Conservation (phyloP, 768 basidiomycete species). For the Panaeolus papilionaceus region DNA sequence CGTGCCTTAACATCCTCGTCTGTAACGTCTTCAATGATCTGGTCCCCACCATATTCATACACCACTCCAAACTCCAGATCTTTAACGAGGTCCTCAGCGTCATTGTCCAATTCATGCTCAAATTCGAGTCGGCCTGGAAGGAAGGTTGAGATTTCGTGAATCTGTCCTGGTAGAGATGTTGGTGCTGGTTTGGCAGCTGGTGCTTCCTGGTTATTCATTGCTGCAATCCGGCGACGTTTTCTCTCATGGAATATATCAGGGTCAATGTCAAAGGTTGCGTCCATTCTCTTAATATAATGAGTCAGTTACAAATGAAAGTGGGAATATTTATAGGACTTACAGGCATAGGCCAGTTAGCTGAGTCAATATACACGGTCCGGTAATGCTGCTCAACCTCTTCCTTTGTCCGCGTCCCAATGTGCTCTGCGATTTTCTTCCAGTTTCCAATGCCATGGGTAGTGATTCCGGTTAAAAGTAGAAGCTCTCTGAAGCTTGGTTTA, state of each 20-base stretch:
- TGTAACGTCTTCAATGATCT: constrained; percentile 78
- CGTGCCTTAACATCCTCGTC: constrained; percentile 75
- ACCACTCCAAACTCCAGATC: constrained; percentile 97
- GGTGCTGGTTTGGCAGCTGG: constrained; percentile 76
- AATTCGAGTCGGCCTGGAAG: constrained; percentile 98
- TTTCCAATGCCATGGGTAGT: constrained; percentile 90
- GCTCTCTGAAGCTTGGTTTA: constrained; percentile 61
- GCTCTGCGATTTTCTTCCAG: constrained; percentile 95
- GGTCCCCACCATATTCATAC: constrained; percentile 82
- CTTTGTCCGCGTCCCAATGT: constrained; percentile 91
- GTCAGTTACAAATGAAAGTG: constrained; percentile 10
- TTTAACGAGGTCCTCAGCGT: constrained; percentile 94
- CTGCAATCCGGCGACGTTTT: constrained; percentile 88
- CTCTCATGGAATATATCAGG: constrained; percentile 85
- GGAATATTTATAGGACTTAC: constrained; percentile 47
- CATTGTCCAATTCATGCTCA: constrained; percentile 96
- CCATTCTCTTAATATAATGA: constrained; percentile 48
- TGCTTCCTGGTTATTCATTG: constrained; percentile 65
- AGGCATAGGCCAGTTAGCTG: constrained; percentile 80
- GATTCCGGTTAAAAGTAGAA: constrained; percentile 88
- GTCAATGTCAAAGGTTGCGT: constrained; percentile 72
- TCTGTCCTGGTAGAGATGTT: constrained; percentile 81
- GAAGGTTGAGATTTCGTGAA: constrained; percentile 92
- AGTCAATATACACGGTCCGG: constrained; percentile 77
- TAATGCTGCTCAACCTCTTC: constrained; percentile 96